Base-by-base conservation (phyloP, 2,329 filamentous ascomycete genomes). In the Aspergillus awamori region DNA sequence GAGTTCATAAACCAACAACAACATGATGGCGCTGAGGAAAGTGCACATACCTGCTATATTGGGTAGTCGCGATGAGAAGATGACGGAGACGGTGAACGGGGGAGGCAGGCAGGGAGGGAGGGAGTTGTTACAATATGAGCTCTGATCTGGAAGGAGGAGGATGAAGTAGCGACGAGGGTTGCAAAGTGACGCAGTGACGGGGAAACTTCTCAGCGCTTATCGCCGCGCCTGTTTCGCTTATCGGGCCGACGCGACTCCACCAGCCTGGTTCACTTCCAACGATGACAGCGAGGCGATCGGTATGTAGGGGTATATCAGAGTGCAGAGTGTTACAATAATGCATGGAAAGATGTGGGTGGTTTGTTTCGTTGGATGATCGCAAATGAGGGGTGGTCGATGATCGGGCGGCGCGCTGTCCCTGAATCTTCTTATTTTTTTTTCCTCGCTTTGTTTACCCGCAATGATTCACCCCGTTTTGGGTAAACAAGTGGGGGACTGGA, bases 11-110 rank as follows among this genome's bases (percentile, higher is more conserved):
- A 17, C 33, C 33, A 39, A 57, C 28, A 58, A 17, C 41, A 57
- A 51, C 30, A 57, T 49, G 48, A 53, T 45, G 52, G 56, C 28
- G 52, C 54, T 15, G 53, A 57, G 59, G 59, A 59, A 67, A 49
- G 54, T 43, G 59, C 54, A 48, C 57, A 66, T 62, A 60, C 57
- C 61, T 57, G 57, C 39, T 55, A 17, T 61, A 45, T 64, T 64
- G 60, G 57, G 58, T 47, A 71, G 49, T 61, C 65, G 58, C 67
- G 63, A 49, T 47, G 53, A 33, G 47, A 22, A 64, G 65, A 65
- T 64, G 36, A 57, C 33, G 62, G 47, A 22, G 33, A 41, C 13
- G 33, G 28, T 24, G 45, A 8, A 57, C 38, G 55, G 59, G 39
- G 53, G 51, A 47, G 56, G 57, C 45, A 39, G 28, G 41, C 15